Evolutionary conservation across 805 yeast genomes (phyloP), one percentile per base, ranked within the genome.

Genomic region (Candida andamanensis): DNA sequence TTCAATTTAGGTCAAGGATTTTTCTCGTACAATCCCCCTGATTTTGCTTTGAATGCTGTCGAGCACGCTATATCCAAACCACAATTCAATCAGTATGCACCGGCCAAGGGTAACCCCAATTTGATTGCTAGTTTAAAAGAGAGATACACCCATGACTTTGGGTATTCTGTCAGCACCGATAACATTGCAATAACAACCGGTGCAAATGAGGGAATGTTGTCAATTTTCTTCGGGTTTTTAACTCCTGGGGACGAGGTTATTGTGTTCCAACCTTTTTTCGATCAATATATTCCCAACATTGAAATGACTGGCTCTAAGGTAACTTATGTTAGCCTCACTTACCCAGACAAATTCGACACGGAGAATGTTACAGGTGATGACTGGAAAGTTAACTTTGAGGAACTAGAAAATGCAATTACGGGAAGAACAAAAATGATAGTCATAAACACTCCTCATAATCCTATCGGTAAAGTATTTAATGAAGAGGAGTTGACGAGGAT

Each of bases 1-100:
- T 80, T 81, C 39, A 92, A 92, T 49, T 71, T 92, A 36, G 98
- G 98, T 20, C 98, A 92, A 58, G 98, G 98, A 2, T 92, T 92
- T 61, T 92, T 92, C 67, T 86, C 96, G 2, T 92, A 90, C 56
- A 74, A 89, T 18, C 98, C 98, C 3, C 98, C 98, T 1, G 74
- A 78, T n/a, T 92, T 92, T 59, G 96, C 95, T 11, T 67, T 83
- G 37, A 71, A 77, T 8, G 94, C 95, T 5, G 94, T 90, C 12
- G 74, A 78, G 42, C 68, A 72, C 26, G 90, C 96, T 0, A 67
- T 87, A 27, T 78, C 76, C 33, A 66, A 64, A 20, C 80, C 97
- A 3, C 69, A 78, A 37, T 76, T 76, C 54, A 92, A 92, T 59
- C 98, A 92, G 60, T 92, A 92, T 52, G 85, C 97, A 3, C 95